A percentile compares a stretch with the other conserved stretches of the same genome.
Conservation (phyloP, 2,329 filamentous ascomycete species). For the Xylariaceae sp. region DNA sequence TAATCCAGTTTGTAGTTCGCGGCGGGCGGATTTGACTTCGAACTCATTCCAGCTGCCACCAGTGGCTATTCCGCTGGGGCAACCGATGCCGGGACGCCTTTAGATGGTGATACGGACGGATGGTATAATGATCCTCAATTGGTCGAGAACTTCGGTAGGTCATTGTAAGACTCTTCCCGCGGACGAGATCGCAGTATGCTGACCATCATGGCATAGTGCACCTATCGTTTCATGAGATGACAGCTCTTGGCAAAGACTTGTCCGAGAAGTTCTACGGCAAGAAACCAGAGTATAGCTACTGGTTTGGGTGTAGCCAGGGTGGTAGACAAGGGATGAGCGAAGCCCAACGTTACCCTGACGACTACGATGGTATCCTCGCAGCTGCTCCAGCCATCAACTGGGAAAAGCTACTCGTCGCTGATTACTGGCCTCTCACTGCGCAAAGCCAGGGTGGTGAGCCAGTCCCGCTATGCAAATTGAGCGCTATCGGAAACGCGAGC, state of each 20-base stretch:
- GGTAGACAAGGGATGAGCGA: slow-evolving; percentile 51
- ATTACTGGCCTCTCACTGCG: slow-evolving; percentile 36
- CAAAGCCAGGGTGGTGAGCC: slow-evolving; percentile 29
- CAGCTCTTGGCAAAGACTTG: slow-evolving; percentile 45
- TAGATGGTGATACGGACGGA: slow-evolving; percentile 14
- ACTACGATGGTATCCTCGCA: slow-evolving; percentile 51
- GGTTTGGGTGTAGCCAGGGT: slow-evolving; percentile 51
- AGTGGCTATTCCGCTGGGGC: slow-evolving; percentile 19
- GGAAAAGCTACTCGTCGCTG: slow-evolving; percentile 11
- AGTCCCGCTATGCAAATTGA: slow-evolving; percentile 17
- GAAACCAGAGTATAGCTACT: slow-evolving; percentile 46
- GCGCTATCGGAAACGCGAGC: slow-evolving; percentile 36
- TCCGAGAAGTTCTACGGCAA: slow-evolving; percentile 45
- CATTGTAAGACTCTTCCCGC: neutral
- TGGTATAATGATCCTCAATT: slow-evolving; percentile 20
- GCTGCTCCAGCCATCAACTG: slow-evolving; percentile 33
- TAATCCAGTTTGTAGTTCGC: slow-evolving; percentile 11
- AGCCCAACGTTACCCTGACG: slow-evolving; percentile 47
- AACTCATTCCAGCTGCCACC: slow-evolving; percentile 16
- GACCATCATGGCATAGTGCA: slow-evolving; percentile 16
- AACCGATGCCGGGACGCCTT: slow-evolving; percentile 19
- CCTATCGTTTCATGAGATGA: slow-evolving; percentile 41
- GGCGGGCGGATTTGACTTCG: slow-evolving; percentile 16
- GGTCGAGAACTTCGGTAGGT: slow-evolving; percentile 30
- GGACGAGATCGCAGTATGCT: neutral